phyloP scores from a whole-genome alignment of 2,329 filamentous ascomycete species.

The Xylaria sp. region DNA sequence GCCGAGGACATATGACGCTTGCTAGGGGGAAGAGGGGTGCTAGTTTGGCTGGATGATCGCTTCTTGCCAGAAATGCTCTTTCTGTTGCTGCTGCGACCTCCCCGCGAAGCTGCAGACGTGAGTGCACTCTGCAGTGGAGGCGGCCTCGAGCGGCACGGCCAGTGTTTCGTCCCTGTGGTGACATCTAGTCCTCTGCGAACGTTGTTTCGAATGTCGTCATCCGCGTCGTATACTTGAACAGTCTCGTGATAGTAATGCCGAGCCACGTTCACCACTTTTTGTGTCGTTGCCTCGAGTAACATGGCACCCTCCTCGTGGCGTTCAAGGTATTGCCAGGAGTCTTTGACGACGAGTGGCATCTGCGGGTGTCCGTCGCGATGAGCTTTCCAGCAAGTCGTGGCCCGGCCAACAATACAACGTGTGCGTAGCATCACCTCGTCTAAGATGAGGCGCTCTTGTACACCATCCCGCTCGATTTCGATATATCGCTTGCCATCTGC shows the following conservation, averaged over 20 bases:
- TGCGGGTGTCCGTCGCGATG: too few relatives aligned
- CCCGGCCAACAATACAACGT: too few relatives aligned
- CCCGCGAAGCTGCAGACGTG: too few relatives aligned
- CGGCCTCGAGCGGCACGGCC: background rate
- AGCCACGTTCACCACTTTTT: conserved; percentile 54
- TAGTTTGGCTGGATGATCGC: conserved; percentile 18
- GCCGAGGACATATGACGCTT: conserved; percentile 15
- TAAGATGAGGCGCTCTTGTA: too few relatives aligned
- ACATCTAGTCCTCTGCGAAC: conserved; percentile 50
- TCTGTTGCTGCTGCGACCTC: conserved; percentile 46
- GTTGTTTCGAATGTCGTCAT: conserved; percentile 52
- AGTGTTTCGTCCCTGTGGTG: conserved; percentile 43
- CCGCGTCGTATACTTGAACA: conserved; percentile 49
- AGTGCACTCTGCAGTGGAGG: too few relatives aligned
- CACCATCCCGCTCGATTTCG: conserved; percentile 52
- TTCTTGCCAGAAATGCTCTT: conserved; percentile 3
- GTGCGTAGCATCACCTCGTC: too few relatives aligned
- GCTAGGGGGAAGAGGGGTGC: conserved; percentile 5
- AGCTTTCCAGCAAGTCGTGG: too few relatives aligned
- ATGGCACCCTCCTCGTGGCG: conserved; percentile 56
- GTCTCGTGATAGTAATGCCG: conserved; percentile 58
- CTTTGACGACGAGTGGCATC: too few relatives aligned
- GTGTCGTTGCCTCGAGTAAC: conserved; percentile 51
- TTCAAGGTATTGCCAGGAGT: conserved; percentile 55
- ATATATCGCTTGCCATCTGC: conserved; percentile 51